Base-by-base conservation (phyloP, 192 early-diverging fungal species). In the Coemansia sp. region DNA sequence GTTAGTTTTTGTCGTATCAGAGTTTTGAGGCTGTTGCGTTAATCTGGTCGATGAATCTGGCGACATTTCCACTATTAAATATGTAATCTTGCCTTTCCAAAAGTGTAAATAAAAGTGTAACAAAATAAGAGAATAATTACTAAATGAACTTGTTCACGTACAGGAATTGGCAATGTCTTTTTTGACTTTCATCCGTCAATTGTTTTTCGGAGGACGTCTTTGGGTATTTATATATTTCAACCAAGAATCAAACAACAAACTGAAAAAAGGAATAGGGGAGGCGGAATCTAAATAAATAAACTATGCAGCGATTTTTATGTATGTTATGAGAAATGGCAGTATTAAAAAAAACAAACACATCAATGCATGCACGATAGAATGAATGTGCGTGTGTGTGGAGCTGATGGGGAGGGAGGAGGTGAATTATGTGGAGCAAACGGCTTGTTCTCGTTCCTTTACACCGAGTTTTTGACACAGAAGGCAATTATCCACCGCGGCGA, bases 1-100 rank as follows among this genome's bases (percentile, higher is more conserved):
- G 31, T 21, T 67, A 0, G 45, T 4, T 31, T 30, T 53, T 9
- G 52, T 35, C 6, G 45, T 56, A 37, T 16, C 13, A 7, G 43
- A 35, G 28, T 29, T n/a, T 16, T 42, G 59, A 25, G 29, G 59
- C 42, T 61, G 59, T 35, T 57, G 55, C 30, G 55, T 33, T 6
- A 57, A 26, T 9, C 16, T 57, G 26, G 55, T 34, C 6, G 55
- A 33, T 3, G 31, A 33, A 34, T 57, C 31, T 29, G 55, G 55
- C 18, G 55, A 57, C 55, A 57, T 57, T 20, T 33, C 31, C 31
- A 18, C 48, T 26, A 26, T 51, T 51, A 23, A 12, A 26, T 51
- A 26, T 7, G 13, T 40, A 40, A 1, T 40, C 15, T 40, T 40
- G 37, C 15, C 15, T 1, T 1, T 7, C 37, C 15, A 15, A 40